phyloP scores from a whole-genome alignment of 148 eudicot species.

The Cornus kousa region DNA sequence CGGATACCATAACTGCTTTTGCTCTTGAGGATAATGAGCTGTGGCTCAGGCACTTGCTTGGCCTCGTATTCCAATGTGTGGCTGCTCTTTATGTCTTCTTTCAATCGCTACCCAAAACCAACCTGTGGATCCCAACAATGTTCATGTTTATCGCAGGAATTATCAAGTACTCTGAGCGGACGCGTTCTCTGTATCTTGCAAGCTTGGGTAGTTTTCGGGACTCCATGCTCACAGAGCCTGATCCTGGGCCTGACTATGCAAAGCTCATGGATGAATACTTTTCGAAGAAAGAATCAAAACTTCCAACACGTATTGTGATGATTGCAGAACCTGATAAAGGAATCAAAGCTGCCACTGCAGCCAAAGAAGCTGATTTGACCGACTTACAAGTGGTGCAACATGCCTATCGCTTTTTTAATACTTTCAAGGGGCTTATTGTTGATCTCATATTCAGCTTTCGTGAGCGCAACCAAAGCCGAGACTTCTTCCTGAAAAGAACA shows the following conservation, averaged over 20 bases:
- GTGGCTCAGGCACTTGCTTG: conserved; percentile 41
- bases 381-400: conserved; percentile 26
- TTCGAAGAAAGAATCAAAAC: conserved; percentile 21
- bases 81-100: conserved; percentile 27
- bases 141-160: conserved; percentile 27
- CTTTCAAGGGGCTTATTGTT: conserved; percentile 41
- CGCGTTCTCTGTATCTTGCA: conserved; percentile 24
- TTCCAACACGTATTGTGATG: conserved; percentile 16
- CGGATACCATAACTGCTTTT: conserved; percentile 39
- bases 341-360: conserved; percentile 11
- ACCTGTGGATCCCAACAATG: conserved; percentile 22
- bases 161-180: conserved; percentile 32
- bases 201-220: conserved; percentile 21
- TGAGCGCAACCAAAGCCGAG: conserved; percentile 29
- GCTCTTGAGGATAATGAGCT: conserved; percentile 40
- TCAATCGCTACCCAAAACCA: conserved; percentile 14
- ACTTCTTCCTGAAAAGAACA: conserved; percentile 19
- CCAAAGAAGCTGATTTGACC: neutral
- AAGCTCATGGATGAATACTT: conserved; percentile 34
- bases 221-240: conserved; percentile 38
- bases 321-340: conserved; percentile 27
- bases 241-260: conserved; percentile 48
- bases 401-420: conserved; percentile 31
- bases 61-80: conserved; percentile 20
- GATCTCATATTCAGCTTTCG: conserved; percentile 37